Evolutionary conservation across 495 filamentous ascomycete species (phyloP).

Genomic region (Evansstolkia leycettana): DNA sequence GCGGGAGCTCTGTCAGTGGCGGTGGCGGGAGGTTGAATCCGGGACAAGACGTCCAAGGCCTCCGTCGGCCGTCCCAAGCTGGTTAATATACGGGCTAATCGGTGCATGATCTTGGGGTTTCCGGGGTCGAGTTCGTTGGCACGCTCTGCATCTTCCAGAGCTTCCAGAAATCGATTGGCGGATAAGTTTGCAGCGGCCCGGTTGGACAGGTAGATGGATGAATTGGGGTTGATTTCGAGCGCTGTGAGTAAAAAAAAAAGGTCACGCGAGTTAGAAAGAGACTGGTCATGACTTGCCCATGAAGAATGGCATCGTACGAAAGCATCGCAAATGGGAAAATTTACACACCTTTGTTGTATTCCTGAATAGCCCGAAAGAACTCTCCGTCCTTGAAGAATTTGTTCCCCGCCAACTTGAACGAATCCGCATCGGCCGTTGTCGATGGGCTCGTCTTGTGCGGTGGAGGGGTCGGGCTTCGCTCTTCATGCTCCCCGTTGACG

Average conservation of each 20-base stretch:
- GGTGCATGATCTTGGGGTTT: constrained; percentile 77
- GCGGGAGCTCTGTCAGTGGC: constrained; percentile 72
- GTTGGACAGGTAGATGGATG: constrained; percentile 87
- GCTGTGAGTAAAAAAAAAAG: constrained; percentile 48
- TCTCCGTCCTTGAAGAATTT: constrained; percentile 91
- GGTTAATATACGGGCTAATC: constrained; percentile 79
- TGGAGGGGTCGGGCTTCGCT: constrained; percentile 61
- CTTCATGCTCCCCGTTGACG: constrained; percentile 35
- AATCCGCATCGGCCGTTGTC: constrained; percentile 66
- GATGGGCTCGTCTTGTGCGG: constrained; percentile 57
- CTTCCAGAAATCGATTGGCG: constrained; percentile 60
- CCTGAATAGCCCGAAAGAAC: constrained; percentile 71
- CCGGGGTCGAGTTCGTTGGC: constrained; percentile 70
- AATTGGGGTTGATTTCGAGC: constrained; percentile 54
- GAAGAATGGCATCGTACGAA: no score
- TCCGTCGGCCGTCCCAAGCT: constrained; percentile 74
- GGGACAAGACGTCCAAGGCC: constrained; percentile 65
- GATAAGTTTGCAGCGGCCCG: constrained; percentile 89
- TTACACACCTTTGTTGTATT: constrained; percentile 80
- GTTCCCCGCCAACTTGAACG: constrained; percentile 85
- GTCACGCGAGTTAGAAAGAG: constrained; percentile 2
- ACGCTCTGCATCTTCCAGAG: constrained; percentile 70
- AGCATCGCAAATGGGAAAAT: constrained; percentile 1
- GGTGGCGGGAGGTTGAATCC: constrained; percentile 53
- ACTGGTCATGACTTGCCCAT: no score